Evolutionary conservation across 768 basidiomycete species (phyloP), one percentile per base, ranked within the genome.

Genomic region (Boletus speciosus): DNA sequence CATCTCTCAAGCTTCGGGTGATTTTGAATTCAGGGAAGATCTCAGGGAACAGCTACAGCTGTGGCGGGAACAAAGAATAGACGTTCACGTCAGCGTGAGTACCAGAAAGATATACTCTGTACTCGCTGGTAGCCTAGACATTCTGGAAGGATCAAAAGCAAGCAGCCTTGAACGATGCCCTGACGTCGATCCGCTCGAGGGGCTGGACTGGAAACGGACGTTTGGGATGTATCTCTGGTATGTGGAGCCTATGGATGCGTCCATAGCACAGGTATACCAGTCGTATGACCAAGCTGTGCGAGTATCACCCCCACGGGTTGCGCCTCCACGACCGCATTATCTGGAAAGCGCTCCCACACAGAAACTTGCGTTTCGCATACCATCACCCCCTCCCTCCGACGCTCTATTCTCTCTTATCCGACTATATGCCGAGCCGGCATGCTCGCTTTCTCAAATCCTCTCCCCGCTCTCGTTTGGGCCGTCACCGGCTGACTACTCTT

Each of bases 171-270:
- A 78, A 58, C 81, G 80, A 43, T 78, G 77, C 64, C 67, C 75
- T 12, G 84, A 86, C 51, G 65, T 91, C 27, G 74, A 82, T 51
- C 75, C 97, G 5, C 76, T 83, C 16, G 74, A 84, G 49, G 88
- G 83, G 0, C 71, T 98, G 49, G 95, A 97, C 66, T 99, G 97
- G 97, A 95, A 93, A 68, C 83, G 93, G 19, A 86, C 86, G 1
- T 90, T 98, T 66, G 97, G 92, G 3, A 73, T 98, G 41, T 86
- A 86, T 56, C 73, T 98, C 32, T 99, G 97, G 97, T 98, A 86
- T 67, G 84, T 84, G 1, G 79, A 85, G 40, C 78, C 83, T 3
- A 76, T 92, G 59, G 81, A 89, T 55, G 79, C 86, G 3, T 75
- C 90, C 5, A 81, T 93, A 54, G 74, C 82, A 2, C 81, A 88